Conservation (phyloP, 257 asterid genomes). For the Osmanthus fragrans region DNA sequence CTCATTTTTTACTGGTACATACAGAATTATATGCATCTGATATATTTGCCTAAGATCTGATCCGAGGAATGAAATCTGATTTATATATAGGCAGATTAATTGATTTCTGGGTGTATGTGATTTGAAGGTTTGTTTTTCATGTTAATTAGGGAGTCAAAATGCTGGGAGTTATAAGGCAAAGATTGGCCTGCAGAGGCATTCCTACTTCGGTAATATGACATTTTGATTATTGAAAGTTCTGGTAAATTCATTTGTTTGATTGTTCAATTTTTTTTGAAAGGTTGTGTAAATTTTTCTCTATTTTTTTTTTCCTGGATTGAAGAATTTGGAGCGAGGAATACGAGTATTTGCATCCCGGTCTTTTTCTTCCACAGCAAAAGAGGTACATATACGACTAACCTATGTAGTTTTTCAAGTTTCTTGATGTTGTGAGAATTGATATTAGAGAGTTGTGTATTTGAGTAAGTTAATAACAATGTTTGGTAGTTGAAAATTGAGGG, state of each 20-base stretch:
- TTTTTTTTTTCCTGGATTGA: conserved; percentile 16
- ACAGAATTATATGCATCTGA: neutral
- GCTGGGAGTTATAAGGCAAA: conserved; percentile 55
- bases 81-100: neutral
- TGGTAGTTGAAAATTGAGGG: neutral
- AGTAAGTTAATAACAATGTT: neutral
- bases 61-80: conserved; percentile 21
- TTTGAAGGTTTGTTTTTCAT: conserved; percentile 8
- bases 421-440: neutral
- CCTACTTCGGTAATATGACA: conserved; percentile 34
- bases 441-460: neutral
- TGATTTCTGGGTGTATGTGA: neutral
- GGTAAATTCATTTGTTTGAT: conserved; percentile 15
- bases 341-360: conserved; percentile 56
- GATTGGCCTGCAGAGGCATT: conserved; percentile 39
- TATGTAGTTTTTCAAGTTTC: neutral
- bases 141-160: conserved; percentile 33
- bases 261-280: neutral
- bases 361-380: conserved; percentile 64
- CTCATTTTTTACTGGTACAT: neutral
- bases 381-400: conserved; percentile 33
- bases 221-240: neutral
- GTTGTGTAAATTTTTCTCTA: neutral
- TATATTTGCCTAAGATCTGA: conserved; percentile 13
- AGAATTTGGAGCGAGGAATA: conserved; percentile 48